Base-by-base conservation (phyloP, 2,329 filamentous ascomycete species). In the Diaporthe batatas region DNA sequence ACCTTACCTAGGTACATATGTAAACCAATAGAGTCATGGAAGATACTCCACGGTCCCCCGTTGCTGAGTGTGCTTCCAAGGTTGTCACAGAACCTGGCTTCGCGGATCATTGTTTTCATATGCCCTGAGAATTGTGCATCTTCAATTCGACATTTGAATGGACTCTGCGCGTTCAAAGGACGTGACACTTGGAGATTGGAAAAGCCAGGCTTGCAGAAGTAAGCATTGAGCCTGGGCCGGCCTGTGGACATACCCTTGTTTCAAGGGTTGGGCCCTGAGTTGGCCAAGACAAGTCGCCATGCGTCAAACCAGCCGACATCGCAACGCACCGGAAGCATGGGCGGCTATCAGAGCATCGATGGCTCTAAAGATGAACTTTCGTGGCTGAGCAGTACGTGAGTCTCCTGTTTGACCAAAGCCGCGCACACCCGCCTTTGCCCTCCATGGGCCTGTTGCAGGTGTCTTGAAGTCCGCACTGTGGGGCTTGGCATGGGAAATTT, bases 401-500 rank as follows among this genome's bases (percentile, higher is more conserved):
- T 67, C n/a, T 18, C 29, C 12, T 18, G 3, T n/a, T 25, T 51
- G 12, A 5, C 29, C 7, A 18, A 23, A 36, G 16, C 18, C 18
- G 6, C 44, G 14, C 21, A 1, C 10, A n/a, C n/a, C 47, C 14
- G 29, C 47, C 18, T n/a, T 25, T 21, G 11, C 14, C 12, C 23
- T 18, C 32, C 29, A 51, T 21, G 47, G 21, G 12, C n/a, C 14
- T 25, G 29, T 14, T 53, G 16, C 29, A 29, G 29, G 29, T n/a
- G n/a, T 25, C 47, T 32, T 67, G 62, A 51, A 12, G 14, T 23
- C 62, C 7, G 11, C 18, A 21, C n/a, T 42, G 55, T 53, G 68
- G 55, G 68, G 55, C 44, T 53, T 36, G 44, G 36, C 44, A n/a
- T 29, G 18, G 16, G 68, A 62, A 70, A 32, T 70, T 53, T 70